Conservation (phyloP, 768 basidiomycete species). For the Trichaptum fuscoviolaceum region DNA sequence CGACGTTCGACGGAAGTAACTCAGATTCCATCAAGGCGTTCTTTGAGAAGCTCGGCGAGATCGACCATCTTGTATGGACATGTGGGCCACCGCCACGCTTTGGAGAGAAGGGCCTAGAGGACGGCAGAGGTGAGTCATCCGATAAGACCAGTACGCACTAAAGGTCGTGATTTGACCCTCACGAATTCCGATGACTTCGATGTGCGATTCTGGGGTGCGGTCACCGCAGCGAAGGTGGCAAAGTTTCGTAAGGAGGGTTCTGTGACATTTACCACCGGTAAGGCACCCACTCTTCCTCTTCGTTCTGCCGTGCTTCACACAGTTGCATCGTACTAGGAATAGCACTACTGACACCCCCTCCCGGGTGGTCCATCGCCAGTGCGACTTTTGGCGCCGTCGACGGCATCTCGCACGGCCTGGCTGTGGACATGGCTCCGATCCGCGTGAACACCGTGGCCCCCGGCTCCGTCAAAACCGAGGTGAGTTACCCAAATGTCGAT, state of each 20-base stretch:
- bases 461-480: conserved; percentile 11
- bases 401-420: conserved; percentile 8
- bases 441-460: conserved; percentile 12
- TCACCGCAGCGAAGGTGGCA: conserved; percentile 4
- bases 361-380: conserved; percentile 3
- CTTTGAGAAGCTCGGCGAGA: conserved; percentile 10
- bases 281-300: too few species aligned
- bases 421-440: conserved; percentile 14
- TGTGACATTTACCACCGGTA: too few species aligned
- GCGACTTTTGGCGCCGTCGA: conserved; percentile 8
- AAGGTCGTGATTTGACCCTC: too few species aligned
- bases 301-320: too few species aligned
- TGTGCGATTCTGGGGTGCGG: conserved; percentile 9
- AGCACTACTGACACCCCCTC: conserved; percentile 1
- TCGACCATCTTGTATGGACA: conserved; percentile 14
- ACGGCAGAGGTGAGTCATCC: too few species aligned
- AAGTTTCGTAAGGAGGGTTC: conserved; percentile 5
- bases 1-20: conserved; percentile 5
- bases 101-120: too few species aligned
- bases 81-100: conserved; percentile 3
- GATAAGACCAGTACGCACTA: too few species aligned
- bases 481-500: neutral
- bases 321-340: too few species aligned
- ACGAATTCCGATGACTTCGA: conserved; percentile 1
- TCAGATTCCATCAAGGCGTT: conserved; percentile 3